phyloP scores from a whole-genome alignment of 768 basidiomycete species.

The Agaricus subrufescens region DNA sequence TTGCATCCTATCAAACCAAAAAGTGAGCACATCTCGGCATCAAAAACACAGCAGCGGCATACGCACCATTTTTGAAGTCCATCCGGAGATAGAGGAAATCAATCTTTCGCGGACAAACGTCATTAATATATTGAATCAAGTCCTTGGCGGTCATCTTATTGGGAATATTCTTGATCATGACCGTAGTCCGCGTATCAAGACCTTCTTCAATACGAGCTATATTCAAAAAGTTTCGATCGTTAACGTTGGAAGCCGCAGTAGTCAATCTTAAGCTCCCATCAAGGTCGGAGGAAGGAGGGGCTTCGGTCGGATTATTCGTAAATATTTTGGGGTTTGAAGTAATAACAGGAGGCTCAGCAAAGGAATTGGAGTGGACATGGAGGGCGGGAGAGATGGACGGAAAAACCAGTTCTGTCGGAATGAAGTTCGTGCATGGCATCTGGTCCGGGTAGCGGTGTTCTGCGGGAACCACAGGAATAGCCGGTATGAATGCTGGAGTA shows the following conservation, averaged over 20 bases:
- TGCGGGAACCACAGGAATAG: conserved; percentile 1
- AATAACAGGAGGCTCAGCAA: background rate
- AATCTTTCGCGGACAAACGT: conserved; percentile 70
- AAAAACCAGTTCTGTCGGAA: conserved; percentile 1
- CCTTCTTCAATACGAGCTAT: conserved; percentile 72
- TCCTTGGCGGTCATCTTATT: conserved; percentile 87
- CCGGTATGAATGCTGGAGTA: conserved; percentile 2
- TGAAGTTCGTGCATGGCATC: background rate
- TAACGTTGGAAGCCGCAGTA: conserved; percentile 18
- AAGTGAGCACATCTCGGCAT: background rate
- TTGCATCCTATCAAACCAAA: conserved; percentile 51
- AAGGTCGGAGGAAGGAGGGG: background rate
- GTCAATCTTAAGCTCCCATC: conserved; percentile 6
- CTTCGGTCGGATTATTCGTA: background rate
- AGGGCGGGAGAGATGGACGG: background rate
- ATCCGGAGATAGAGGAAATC: conserved; percentile 88
- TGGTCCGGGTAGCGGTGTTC: conserved; percentile 5
- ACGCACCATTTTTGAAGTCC: conserved; percentile 77
- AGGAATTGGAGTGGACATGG: background rate
- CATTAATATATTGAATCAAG: conserved; percentile 58
- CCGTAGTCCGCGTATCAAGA: conserved; percentile 74
- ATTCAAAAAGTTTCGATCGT: conserved; percentile 49
- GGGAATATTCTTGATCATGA: conserved; percentile 91
- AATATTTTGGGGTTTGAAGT: background rate
- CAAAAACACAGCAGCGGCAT: background rate